These are phyloP conservation scores for Jaltomata sinuosa DNA, from an alignment of 257 asterid genomes.

Conservation along the genomic window DNA sequence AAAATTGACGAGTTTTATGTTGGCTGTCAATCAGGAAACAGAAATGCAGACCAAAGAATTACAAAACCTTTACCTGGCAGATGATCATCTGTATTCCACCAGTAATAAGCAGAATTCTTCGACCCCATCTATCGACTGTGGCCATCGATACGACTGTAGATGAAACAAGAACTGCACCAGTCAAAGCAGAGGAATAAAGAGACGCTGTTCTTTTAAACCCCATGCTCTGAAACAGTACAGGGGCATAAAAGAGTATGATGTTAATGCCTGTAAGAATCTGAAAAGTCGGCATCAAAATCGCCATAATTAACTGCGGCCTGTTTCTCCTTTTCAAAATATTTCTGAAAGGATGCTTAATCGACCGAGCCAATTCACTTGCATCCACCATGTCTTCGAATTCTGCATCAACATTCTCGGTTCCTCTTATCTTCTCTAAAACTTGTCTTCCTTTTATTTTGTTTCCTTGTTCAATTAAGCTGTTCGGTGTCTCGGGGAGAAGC, in stretches of 20 bases:
- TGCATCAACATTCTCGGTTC: slow-evolving; percentile 57
- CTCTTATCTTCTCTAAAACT: slow-evolving; percentile 56
- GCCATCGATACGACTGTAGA: slow-evolving; percentile 71
- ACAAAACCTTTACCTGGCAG: slow-evolving; percentile 16
- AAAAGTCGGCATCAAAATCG: slow-evolving; percentile 65
- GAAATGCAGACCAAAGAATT: neutral
- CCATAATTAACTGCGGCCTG: slow-evolving; percentile 72
- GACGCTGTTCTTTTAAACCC: slow-evolving; percentile 56
- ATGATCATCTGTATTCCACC: slow-evolving; percentile 68
- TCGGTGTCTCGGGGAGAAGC: slow-evolving; percentile 78
- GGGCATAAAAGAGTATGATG: slow-evolving; percentile 77
- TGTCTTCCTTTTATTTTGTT: slow-evolving; percentile 24
- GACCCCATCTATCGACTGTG: slow-evolving; percentile 55
- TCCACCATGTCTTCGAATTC: slow-evolving; percentile 66
- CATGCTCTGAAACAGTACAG: slow-evolving; percentile 71
- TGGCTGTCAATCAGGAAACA: neutral
- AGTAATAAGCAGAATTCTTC: slow-evolving; percentile 47
- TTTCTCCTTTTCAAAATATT: slow-evolving; percentile 47
- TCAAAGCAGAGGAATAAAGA: slow-evolving; percentile 68
- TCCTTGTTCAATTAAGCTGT: slow-evolving; percentile 69
- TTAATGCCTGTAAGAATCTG: slow-evolving; percentile 85
- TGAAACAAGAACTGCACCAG: slow-evolving; percentile 67
- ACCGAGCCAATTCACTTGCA: slow-evolving; percentile 62
- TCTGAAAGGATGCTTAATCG: slow-evolving; percentile 61
- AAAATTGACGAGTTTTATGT: neutral